phyloP scores from a whole-genome alignment of 257 asterid genomes.

The Solanum corneliomulleri region DNA sequence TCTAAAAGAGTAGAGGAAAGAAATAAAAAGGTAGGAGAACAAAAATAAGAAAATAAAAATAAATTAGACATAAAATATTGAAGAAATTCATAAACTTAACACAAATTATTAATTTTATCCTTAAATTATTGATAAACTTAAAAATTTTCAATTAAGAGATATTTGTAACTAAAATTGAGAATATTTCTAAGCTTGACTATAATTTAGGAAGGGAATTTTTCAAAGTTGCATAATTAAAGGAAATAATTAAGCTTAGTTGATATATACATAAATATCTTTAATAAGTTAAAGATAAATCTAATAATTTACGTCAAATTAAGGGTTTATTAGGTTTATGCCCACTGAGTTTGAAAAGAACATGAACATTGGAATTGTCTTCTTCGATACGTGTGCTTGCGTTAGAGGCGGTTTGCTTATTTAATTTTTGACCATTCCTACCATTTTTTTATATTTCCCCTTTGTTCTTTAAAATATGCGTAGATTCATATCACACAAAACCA shows the following conservation, averaged over 20 bases:
- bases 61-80: too few relatives aligned
- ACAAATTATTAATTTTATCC: too few relatives aligned
- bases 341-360: neutral
- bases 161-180: too few relatives aligned
- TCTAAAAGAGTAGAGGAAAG: too few relatives aligned
- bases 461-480: constrained; percentile 39
- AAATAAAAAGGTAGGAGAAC: too few relatives aligned
- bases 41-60: too few relatives aligned
- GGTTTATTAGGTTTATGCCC: neutral
- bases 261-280: too few relatives aligned
- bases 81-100: fast-evolving
- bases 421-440: neutral
- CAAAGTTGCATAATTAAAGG: fast-evolving
- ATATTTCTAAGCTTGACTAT: neutral
- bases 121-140: too few relatives aligned
- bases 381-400: neutral
- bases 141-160: too few relatives aligned
- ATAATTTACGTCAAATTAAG: too few relatives aligned
- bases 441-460: neutral
- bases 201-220: neutral
- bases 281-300: too few relatives aligned
- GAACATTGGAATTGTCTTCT: neutral
- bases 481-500: constrained; percentile 41
- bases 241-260: too few relatives aligned
- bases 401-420: neutral